Conservation (phyloP, 257 asterid species). For the Ocimum tenuiflorum region DNA sequence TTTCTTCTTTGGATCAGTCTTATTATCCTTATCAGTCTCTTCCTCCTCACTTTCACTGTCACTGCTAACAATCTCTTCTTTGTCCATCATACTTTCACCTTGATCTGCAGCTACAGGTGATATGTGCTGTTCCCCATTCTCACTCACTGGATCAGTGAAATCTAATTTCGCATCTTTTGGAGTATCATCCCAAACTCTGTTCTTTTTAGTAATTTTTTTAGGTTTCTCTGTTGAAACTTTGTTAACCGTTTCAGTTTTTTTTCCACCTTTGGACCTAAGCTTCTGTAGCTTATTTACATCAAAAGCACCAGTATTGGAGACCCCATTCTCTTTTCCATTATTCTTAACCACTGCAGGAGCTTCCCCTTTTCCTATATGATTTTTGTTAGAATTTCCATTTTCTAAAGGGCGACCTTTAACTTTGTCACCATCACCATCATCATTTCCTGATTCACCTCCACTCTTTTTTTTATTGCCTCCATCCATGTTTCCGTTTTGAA, state of each 20-base stretch:
- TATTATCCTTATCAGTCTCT: slow-evolving; percentile 40
- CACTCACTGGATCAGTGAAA: slow-evolving; percentile 75
- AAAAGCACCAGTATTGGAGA: slow-evolving; percentile 59
- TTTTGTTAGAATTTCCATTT: slow-evolving; percentile 46
- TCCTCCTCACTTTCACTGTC: slow-evolving; percentile 68
- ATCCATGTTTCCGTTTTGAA: slow-evolving; percentile 46
- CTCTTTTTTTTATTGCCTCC: slow-evolving; percentile 77
- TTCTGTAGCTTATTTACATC: slow-evolving; percentile 83
- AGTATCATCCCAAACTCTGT: slow-evolving; percentile 85
- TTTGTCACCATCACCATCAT: slow-evolving; percentile 46
- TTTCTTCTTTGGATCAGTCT: slow-evolving; percentile 55
- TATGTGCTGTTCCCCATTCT: slow-evolving; percentile 57
- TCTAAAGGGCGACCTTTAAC: slow-evolving; percentile 31
- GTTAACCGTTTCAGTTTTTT: slow-evolving; percentile 47
- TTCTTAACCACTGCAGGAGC: slow-evolving; percentile 24
- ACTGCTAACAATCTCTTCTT: slow-evolving; percentile 74
- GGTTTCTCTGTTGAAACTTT: slow-evolving; percentile 69
- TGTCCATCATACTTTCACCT: slow-evolving; percentile 98
- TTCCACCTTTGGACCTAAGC: slow-evolving; percentile 65
- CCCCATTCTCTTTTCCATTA: slow-evolving; percentile 63
- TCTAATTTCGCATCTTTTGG: slow-evolving; percentile 64
- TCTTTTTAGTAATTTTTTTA: slow-evolving; percentile 51
- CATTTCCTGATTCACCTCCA: slow-evolving; percentile 58
- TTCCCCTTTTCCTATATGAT: slow-evolving; percentile 34
- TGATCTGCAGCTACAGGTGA: slow-evolving; percentile 49